Evolutionary conservation across 176 grass and related monocot species (phyloP), one percentile per base, ranked within the genome.

Genomic region (Aegilops speltoides): DNA sequence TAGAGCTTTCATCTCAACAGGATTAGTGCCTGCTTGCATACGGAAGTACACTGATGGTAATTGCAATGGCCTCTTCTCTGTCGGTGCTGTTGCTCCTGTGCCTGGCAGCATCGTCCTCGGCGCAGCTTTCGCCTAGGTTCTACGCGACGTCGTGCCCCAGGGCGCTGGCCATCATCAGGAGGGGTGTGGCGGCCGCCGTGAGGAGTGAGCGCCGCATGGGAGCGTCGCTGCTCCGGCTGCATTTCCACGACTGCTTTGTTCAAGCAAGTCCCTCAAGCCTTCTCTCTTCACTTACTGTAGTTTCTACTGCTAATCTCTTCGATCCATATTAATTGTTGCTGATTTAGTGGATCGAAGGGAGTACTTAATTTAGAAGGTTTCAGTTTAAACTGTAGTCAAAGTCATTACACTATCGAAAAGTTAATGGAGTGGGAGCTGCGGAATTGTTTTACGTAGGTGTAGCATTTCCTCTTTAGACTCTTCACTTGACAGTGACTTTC

Each of bases 201-300:
- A 57, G 63, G 3, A 34, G 20, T n/a, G 92, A 97, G 59, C 34
- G 17, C 23, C 93, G 96, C 59, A 91, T 95, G 93, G 96, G 89
- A 11, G 96, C 96, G 1, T 95, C 96, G 16, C 26, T 95, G 25
- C 90, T 98, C 38, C 89, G 96, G 48, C 91, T 98, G 36, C 92
- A 94, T 73, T 97, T 97, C 86, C 95, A 95, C 20, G 95, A 97
- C 80, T 97, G 95, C 81, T 97, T 97, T 86, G 90, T 52, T 5
- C 48, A 52, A 52, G 48, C 48, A 52, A 52, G 48, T 52, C 48
- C 48, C 48, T 52, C 15, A 16, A 4, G 14, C 4, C 46, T 16
- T 50, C 14, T 16, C 14, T 16, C 46, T 15, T 48, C 0, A 16
- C 48, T 52, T 17, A 52, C 4, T 52, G 11, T 48, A 48, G 14